A percentile compares a stretch with the other conserved stretches of the same genome.
phyloP scores from a whole-genome alignment of 208 protist genomes.

The Wallacemonas rigidus region DNA sequence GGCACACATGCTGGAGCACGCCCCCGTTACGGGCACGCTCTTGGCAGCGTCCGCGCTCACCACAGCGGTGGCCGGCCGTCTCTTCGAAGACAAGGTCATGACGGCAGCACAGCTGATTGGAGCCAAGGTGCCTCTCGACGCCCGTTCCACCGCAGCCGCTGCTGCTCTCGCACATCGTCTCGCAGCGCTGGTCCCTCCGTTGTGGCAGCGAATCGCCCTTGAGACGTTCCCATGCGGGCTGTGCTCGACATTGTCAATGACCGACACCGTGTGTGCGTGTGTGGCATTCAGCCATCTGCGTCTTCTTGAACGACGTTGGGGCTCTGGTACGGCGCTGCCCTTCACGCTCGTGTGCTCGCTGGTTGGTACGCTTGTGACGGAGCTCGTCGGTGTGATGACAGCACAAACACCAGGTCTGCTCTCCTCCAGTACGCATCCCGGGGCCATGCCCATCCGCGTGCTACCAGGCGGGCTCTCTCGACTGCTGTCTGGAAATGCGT shows the following conservation, averaged over 20 bases:
- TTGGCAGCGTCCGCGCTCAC: slow-evolving; percentile 45
- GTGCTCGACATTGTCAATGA: slow-evolving; percentile 6
- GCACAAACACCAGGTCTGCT: background rate
- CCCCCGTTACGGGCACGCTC: slow-evolving; percentile 61
- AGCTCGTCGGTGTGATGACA: slow-evolving; percentile 49
- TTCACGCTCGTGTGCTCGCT: slow-evolving; percentile 50
- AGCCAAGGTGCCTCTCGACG: slow-evolving; percentile 4
- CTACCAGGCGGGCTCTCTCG: slow-evolving; percentile 10
- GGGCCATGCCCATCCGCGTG: background rate
- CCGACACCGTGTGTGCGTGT: slow-evolving; percentile 4
- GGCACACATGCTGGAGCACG: slow-evolving; percentile 40
- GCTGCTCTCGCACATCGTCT: background rate
- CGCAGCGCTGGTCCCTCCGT: slow-evolving; percentile 9
- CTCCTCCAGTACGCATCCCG: background rate
- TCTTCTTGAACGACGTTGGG: slow-evolving; percentile 69
- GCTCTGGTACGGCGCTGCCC: slow-evolving; percentile 48
- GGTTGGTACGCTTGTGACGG: slow-evolving; percentile 38
- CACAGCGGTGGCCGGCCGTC: slow-evolving; percentile 28
- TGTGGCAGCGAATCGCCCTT: slow-evolving; percentile 37
- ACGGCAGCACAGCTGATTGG: slow-evolving; percentile 9
- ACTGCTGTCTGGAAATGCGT: slow-evolving; percentile 50
- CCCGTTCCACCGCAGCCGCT: background rate
- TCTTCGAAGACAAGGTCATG: slow-evolving; percentile 14
- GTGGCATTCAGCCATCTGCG: slow-evolving; percentile 51
- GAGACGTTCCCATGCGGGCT: slow-evolving; percentile 50